Evolutionary conservation across 2,329 filamentous ascomycete genomes (phyloP).

Genomic region (Pseudogymnoascus sp.): DNA sequence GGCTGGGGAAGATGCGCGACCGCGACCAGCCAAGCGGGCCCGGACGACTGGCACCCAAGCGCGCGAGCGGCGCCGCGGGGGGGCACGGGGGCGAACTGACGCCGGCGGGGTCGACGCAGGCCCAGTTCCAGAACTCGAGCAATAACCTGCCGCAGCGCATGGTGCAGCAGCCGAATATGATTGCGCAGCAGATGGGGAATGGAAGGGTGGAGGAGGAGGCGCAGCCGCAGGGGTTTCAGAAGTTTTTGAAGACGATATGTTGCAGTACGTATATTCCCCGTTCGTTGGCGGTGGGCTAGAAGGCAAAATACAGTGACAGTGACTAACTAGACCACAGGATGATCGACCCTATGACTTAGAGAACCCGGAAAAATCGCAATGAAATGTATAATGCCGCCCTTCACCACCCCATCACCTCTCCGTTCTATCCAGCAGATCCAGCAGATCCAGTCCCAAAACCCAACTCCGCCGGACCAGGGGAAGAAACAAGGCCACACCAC

Average conservation of each 20-base stretch:
- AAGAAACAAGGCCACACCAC: background rate
- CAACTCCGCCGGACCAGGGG: background rate
- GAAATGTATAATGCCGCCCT: background rate
- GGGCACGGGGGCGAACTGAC: slow-evolving; percentile 69
- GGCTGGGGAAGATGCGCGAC: slow-evolving; percentile 61
- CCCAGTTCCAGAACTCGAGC: slow-evolving; percentile 93
- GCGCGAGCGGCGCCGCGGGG: slow-evolving; percentile 62
- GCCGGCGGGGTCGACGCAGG: slow-evolving; percentile 83
- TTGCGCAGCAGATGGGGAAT: slow-evolving; percentile 45
- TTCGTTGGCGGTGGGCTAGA: background rate
- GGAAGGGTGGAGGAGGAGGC: slow-evolving; percentile 51
- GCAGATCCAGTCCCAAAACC: background rate
- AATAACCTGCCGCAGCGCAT: slow-evolving; percentile 68
- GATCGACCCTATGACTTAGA: background rate
- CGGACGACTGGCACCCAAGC: slow-evolving; percentile 60
- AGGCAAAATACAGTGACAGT: background rate
- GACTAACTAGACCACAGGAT: background rate
- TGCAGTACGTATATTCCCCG: slow-evolving; percentile 54
- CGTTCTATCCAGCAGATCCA: background rate
- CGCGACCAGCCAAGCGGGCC: slow-evolving; percentile 66
- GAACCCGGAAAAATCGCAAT: background rate
- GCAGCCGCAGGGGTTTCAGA: slow-evolving; percentile 77
- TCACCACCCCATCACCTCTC: background rate
- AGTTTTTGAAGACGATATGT: slow-evolving; percentile 87
- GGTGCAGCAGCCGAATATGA: slow-evolving; percentile 52